Evolutionary conservation across 305 asterid genomes (phyloP).

Genomic region (Fraxinus latifolia): DNA sequence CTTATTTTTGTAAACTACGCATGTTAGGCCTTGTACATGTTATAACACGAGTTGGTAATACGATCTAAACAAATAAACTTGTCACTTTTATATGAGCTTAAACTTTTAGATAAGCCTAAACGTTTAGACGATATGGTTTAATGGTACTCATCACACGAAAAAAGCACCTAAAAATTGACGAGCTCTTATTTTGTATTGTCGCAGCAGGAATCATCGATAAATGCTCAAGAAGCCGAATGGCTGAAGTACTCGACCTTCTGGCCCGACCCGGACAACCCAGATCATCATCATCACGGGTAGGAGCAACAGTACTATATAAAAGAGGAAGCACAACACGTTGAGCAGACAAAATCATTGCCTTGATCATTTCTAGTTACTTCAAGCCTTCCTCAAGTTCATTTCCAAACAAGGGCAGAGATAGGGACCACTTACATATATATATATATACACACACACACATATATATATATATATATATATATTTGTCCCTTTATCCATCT

Average conservation of each 20-base stretch:
- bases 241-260: slow-evolving; percentile 86
- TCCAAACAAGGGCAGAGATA: slow-evolving; percentile 10
- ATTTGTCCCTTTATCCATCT: slow-evolving; percentile 8
- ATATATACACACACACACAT: neutral
- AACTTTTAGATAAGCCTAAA: neutral
- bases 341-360: slow-evolving; percentile 31
- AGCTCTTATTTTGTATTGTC: neutral
- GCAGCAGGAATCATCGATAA: slow-evolving; percentile 68
- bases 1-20: neutral
- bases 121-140: too few species aligned
- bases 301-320: neutral
- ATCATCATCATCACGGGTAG: slow-evolving; percentile 65
- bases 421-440: slow-evolving; percentile 25
- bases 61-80: neutral
- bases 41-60: neutral
- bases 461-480: neutral
- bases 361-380: slow-evolving; percentile 20
- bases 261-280: slow-evolving; percentile 91
- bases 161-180: neutral
- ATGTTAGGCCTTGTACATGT: neutral
- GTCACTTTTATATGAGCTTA: neutral
- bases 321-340: slow-evolving; percentile 11
- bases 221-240: slow-evolving; percentile 91
- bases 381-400: slow-evolving; percentile 21
- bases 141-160: neutral